phyloP scores from a whole-genome alignment of 129 eudicot genomes.

The Apium graveolens region DNA sequence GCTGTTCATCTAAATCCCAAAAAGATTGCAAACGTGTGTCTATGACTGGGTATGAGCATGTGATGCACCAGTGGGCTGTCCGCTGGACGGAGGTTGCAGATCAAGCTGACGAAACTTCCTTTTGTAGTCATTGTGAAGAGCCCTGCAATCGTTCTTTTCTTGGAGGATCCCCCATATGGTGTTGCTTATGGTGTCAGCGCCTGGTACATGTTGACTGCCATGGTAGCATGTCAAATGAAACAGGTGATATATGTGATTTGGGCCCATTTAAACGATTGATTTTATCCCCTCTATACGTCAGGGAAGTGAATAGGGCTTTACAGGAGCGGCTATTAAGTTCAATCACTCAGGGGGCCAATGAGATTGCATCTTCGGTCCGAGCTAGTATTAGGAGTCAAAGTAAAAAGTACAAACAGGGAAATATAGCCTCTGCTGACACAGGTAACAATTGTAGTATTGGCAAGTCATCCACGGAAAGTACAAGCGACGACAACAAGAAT shows the following conservation, averaged over 20 bases:
- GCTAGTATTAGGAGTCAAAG: constrained; percentile 85
- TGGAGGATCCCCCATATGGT: constrained; percentile 98
- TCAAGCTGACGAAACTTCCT: constrained; percentile 80
- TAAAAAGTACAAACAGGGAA: constrained; percentile 58
- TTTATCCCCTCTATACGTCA: constrained; percentile 77
- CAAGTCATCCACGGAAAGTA: constrained; percentile 43
- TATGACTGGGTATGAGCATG: constrained; percentile 68
- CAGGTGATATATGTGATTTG: constrained; percentile 92
- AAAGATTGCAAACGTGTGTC: constrained; percentile 90
- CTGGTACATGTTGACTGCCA: constrained; percentile 97
- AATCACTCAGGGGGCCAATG: constrained; percentile 95
- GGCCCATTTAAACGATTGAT: constrained; percentile 84
- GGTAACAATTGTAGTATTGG: constrained; percentile 35
- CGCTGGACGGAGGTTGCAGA: constrained; percentile 88
- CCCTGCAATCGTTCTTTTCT: constrained; percentile 89
- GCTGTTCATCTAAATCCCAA: constrained; percentile 73
- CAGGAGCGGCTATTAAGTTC: constrained; percentile 82
- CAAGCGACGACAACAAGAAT: constrained; percentile 28
- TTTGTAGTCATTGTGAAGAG: constrained; percentile 94
- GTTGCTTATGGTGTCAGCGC: constrained; percentile 94
- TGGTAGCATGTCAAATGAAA: constrained; percentile 64
- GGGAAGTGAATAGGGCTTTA: constrained; percentile 49
- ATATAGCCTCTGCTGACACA: constrained; percentile 39
- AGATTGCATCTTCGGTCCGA: constrained; percentile 94
- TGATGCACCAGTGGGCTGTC: constrained; percentile 90